A percentile compares a stretch with the other conserved stretches of the same genome.
These are phyloP conservation scores for Umbellularia californica DNA, from an alignment of 164 flowering plant species.

Conservation along the genomic window DNA sequence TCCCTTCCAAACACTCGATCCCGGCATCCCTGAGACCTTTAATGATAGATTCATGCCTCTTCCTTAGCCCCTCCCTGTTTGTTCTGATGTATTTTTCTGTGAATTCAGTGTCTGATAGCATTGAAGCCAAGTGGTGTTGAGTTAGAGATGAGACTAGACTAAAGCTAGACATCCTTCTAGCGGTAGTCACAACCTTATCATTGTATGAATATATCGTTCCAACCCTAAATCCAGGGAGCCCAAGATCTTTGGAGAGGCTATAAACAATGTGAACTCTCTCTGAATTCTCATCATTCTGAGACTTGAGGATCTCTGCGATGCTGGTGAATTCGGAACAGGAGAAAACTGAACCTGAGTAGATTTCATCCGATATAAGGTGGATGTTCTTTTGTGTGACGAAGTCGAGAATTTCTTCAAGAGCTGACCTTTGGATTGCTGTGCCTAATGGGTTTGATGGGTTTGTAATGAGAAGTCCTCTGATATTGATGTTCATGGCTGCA, in stretches of 20 bases:
- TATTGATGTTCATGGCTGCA: constrained; percentile 40
- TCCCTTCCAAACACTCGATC: constrained; percentile 75
- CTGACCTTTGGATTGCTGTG: constrained; percentile 38
- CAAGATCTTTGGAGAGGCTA: constrained; percentile 88
- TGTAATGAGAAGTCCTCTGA: constrained; percentile 69
- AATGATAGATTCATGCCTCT: constrained; percentile 50
- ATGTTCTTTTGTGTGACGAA: constrained; percentile 62
- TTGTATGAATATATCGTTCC: constrained; percentile 89
- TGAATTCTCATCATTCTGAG: constrained; percentile 29
- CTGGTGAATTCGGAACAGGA: constrained; percentile 58
- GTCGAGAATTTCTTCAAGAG: constrained; percentile 59
- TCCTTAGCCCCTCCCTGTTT: constrained; percentile 57
- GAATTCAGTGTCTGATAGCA: constrained; percentile 63
- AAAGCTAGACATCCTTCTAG: constrained; percentile 90
- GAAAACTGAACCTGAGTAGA: constrained; percentile 82
- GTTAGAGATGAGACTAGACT: constrained; percentile 81
- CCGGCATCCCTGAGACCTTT: constrained; percentile 56
- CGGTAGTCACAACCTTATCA: constrained; percentile 70
- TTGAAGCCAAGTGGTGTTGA: constrained; percentile 63
- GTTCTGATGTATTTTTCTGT: constrained; percentile 48
- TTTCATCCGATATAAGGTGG: constrained; percentile 87
- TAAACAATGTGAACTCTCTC: constrained; percentile 91
- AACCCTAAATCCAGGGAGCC: constrained; percentile 87
- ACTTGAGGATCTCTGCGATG: constrained; percentile 58
- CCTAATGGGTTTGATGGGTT: constrained; percentile 95